These are phyloP conservation scores for Hanseniaspora lachancei DNA, from an alignment of 805 yeast genomes.

Conservation along the genomic window DNA sequence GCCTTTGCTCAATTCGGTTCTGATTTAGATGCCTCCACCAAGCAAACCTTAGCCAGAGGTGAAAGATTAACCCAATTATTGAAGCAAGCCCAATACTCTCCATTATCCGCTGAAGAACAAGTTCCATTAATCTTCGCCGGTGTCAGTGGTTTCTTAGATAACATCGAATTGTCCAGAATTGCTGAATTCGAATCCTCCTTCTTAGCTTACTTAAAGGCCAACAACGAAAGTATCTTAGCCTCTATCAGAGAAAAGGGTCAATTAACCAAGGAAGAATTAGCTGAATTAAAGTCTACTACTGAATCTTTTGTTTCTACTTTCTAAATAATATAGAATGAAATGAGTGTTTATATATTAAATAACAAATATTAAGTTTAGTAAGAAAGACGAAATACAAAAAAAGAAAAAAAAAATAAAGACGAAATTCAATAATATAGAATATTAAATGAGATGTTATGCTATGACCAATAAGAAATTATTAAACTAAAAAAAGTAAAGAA, in stretches of 20 bases:
- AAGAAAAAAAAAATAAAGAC: background rate
- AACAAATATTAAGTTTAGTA: too few relatives aligned
- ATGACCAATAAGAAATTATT: background rate
- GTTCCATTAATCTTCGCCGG: conserved; percentile 98
- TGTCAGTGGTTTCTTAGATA: conserved; percentile 98
- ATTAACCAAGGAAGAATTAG: conserved; percentile 76
- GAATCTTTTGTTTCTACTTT: conserved; percentile 88
- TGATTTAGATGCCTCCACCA: conserved; percentile 98
- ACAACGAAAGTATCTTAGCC: conserved; percentile 69
- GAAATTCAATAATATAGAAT: conserved; percentile 4
- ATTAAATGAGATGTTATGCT: background rate
- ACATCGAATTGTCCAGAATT: conserved; percentile 69
- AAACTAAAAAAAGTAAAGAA: background rate
- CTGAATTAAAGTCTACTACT: conserved; percentile 77
- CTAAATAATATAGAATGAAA: conserved; percentile 26
- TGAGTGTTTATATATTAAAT: conserved; percentile 1
- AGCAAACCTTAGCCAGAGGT: conserved; percentile 98
- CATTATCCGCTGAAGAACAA: conserved; percentile 97
- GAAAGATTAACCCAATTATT: conserved; percentile 98
- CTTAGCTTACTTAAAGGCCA: conserved; percentile 82
- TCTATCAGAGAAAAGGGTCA: conserved; percentile 83
- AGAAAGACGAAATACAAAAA: background rate
- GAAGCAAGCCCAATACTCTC: conserved; percentile 94
- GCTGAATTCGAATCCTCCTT: conserved; percentile 85
- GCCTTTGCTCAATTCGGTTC: conserved; percentile 99